Percentiles rank a stretch among this genome's conserved stretches.
Evolutionary conservation across 2,329 filamentous ascomycete species (phyloP).

Genomic region (Botrytis deweyae): DNA sequence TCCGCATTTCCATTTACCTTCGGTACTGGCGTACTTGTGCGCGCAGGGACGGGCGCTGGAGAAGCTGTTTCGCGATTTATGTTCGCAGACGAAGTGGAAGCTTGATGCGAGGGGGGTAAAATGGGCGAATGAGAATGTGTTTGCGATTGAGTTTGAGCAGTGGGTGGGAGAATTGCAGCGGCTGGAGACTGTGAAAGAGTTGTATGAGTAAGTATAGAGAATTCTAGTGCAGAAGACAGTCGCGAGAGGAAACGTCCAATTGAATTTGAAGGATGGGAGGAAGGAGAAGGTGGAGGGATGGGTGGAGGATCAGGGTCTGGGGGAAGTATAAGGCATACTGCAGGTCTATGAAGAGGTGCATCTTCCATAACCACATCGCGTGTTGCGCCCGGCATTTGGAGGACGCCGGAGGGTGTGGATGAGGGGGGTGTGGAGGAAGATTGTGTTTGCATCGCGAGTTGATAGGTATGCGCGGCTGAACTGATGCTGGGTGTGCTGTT

Average conservation of each 20-base stretch:
- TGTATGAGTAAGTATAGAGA: conserved; percentile 13
- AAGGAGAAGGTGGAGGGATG: neutral
- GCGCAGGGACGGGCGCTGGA: conserved; percentile 35
- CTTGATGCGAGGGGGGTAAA: conserved; percentile 21
- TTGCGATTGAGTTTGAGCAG: neutral
- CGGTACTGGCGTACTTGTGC: conserved; percentile 51
- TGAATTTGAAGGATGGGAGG: conserved; percentile 8
- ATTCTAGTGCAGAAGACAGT: conserved; percentile 9
- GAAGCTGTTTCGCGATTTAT: conserved; percentile 25
- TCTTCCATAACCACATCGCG: conserved; percentile 37
- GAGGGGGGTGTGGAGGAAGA: conserved; percentile 27
- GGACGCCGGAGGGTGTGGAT: conserved; percentile 20
- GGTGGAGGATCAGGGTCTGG: neutral
- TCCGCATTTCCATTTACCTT: conserved; percentile 36
- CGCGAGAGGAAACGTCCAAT: conserved; percentile 11
- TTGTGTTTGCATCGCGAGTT: conserved; percentile 33
- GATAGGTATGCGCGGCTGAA: conserved; percentile 34
- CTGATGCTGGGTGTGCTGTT: conserved; percentile 29
- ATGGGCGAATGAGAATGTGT: neutral
- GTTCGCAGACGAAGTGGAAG: conserved; percentile 31
- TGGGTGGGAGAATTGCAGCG: neutral
- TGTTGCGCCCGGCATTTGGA: conserved; percentile 24
- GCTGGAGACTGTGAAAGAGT: conserved; percentile 12
- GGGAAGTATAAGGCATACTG: conserved; percentile 26
- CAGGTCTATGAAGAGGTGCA: conserved; percentile 29